A percentile compares a stretch with the other conserved stretches of the same genome.
phyloP scores from a whole-genome alignment of 164 flowering plant species.

The Sedum album region DNA sequence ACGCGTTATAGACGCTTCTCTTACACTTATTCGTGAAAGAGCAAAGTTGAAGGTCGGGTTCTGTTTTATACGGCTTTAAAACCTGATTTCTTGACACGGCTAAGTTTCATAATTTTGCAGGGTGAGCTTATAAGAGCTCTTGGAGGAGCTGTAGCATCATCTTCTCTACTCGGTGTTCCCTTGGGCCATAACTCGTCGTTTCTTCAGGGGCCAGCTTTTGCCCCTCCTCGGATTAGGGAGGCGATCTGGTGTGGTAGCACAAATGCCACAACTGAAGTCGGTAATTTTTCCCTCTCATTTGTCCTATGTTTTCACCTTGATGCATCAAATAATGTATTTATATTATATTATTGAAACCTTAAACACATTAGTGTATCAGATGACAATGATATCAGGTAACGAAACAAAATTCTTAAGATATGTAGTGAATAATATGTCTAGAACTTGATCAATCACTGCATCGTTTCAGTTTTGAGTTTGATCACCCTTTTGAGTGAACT shows the following conservation, averaged over 20 bases:
- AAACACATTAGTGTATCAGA: too few relatives aligned
- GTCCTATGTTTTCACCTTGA: neutral
- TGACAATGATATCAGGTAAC: too few relatives aligned
- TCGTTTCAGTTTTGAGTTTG: too few relatives aligned
- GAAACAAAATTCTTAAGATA: too few relatives aligned
- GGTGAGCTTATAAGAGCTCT: slow-evolving; percentile 88
- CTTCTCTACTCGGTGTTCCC: slow-evolving; percentile 93
- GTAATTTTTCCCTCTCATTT: slow-evolving; percentile 18
- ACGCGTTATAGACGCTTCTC: slow-evolving; percentile 93
- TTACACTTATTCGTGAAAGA: slow-evolving; percentile 88
- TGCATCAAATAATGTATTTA: neutral
- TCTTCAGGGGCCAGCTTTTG: slow-evolving; percentile 98
- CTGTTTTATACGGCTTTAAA: neutral
- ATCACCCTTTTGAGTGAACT: too few relatives aligned
- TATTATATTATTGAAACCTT: too few relatives aligned
- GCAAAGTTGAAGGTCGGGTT: slow-evolving; percentile 77
- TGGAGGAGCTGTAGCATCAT: slow-evolving; percentile 68
- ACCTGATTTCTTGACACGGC: neutral
- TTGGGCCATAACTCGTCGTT: slow-evolving; percentile 94
- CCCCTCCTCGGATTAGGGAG: slow-evolving; percentile 94
- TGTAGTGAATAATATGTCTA: too few relatives aligned
- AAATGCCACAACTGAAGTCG: slow-evolving; percentile 85
- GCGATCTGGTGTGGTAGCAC: slow-evolving; percentile 99
- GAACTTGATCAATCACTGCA: too few relatives aligned
- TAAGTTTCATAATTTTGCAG: slow-evolving; percentile 26